phyloP scores from a whole-genome alignment of 805 yeast species.

The Cyberlindnera petersonii region DNA sequence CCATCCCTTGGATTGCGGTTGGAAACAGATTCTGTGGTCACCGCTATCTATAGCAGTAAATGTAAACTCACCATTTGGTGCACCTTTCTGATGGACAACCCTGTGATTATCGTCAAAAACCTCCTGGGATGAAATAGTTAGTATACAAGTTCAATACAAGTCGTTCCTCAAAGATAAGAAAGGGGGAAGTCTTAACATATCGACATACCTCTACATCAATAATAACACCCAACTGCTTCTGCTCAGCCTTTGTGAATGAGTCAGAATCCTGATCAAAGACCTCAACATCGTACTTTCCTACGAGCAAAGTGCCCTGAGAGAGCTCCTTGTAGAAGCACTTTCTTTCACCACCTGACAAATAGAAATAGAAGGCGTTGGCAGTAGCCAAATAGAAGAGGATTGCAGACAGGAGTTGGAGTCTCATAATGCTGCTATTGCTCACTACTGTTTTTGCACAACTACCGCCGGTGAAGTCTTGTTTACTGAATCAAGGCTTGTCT shows the following conservation, averaged over 20 bases:
- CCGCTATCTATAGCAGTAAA: slow-evolving; percentile 73
- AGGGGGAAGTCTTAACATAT: no score
- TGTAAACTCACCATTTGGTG: slow-evolving; percentile 64
- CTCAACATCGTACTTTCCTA: slow-evolving; percentile 48
- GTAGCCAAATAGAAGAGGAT: slow-evolving; percentile 25
- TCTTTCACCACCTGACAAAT: slow-evolving; percentile 46
- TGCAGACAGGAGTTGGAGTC: slow-evolving; percentile 16
- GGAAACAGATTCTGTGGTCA: slow-evolving; percentile 72
- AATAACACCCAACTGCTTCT: slow-evolving; percentile 35
- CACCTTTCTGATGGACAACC: slow-evolving; percentile 65
- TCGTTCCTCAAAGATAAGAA: not conserved
- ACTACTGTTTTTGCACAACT: not conserved
- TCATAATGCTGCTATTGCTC: slow-evolving; percentile 7
- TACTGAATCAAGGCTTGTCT: slow-evolving; percentile 9
- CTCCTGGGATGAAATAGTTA: slow-evolving; percentile 34
- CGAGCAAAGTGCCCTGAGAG: slow-evolving; percentile 43
- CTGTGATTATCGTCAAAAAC: slow-evolving; percentile 75
- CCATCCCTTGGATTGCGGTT: slow-evolving; percentile 54
- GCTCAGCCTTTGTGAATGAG: slow-evolving; percentile 32
- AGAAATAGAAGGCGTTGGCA: slow-evolving; percentile 44
- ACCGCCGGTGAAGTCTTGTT: slow-evolving; percentile 3
- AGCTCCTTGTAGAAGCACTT: slow-evolving; percentile 57
- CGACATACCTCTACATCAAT: slow-evolving; percentile 39
- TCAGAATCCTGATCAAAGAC: slow-evolving; percentile 36
- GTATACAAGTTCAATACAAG: not conserved